Evolutionary conservation across 371 early-diverging fungal species (phyloP).

Genomic region (Mucor piriformis): DNA sequence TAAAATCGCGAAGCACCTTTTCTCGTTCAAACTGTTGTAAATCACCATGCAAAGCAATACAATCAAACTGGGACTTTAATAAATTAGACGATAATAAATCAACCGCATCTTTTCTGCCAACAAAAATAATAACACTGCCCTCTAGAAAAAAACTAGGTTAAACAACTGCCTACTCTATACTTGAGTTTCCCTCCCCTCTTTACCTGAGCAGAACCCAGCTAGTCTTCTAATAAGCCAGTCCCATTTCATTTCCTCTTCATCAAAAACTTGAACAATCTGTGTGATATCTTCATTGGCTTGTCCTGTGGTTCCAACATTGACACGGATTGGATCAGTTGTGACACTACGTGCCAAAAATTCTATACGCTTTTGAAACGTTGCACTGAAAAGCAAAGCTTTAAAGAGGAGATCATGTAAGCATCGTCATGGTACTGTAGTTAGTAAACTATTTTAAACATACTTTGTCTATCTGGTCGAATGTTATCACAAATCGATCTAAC

Average conservation of each 20-base stretch:
- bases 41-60: constrained; percentile 97
- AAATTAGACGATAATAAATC: constrained; percentile 63
- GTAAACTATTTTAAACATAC: constrained; percentile 36
- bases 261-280: constrained; percentile 68
- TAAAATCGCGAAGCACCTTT: constrained; percentile 86
- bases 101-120: constrained; percentile 66
- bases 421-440: constrained; percentile 3
- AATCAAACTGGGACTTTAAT: constrained; percentile 50
- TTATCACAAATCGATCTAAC: constrained; percentile 94
- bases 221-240: constrained; percentile 63
- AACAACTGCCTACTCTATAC: no score
- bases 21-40: constrained; percentile 96
- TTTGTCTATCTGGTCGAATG: constrained; percentile 76
- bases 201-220: constrained; percentile 60
- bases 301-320: constrained; percentile 72
- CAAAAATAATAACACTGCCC: constrained; percentile 73
- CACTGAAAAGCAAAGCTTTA: constrained; percentile 96
- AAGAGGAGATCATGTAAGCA: constrained; percentile 14
- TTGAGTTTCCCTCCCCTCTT: no score
- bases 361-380: constrained; percentile 98
- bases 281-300: constrained; percentile 81
- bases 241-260: constrained; percentile 68
- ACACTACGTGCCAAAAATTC: constrained; percentile 90
- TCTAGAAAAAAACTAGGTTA: constrained; percentile 46
- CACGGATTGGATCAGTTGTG: constrained; percentile 89